Evolutionary conservation across 2,329 filamentous ascomycete species (phyloP), one percentile per base, ranked within the genome.

Genomic region (Neopestalotiopsis rosae): DNA sequence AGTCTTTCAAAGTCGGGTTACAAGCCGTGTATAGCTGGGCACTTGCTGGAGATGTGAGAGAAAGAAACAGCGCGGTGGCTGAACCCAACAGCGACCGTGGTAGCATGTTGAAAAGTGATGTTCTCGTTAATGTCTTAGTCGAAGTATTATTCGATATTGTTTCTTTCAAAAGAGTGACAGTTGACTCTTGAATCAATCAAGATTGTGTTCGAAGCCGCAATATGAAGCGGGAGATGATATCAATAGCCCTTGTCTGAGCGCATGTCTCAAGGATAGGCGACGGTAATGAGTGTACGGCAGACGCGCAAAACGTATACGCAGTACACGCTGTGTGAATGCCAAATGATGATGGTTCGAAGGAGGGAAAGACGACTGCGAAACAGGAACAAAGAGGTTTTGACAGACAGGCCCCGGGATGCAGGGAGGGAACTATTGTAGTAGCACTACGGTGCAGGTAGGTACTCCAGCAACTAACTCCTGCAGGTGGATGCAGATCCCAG

Each of bases 1-100:
- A 97, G 72, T 86, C 89, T 70, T 83, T 81, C 72, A 94, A 87
- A 75, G 91, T 85, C 5, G 95, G 95, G 77, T 97, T 91, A 84
- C 95, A 98, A 57, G 86, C 79, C 7, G 93, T 94, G 68, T 81
- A 89, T 40, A 94, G 94, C 80, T 98, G 95, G 63, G 92, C 94
- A 49, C 85, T 73, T 62, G 85, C 83, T 58, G 87, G 79, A 67
- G 87, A 76, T 10, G 84, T 67, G 68, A 87, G 74, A 66, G 82
- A 75, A 61, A 76, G 81, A 71, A 85, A 73, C 76, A 84, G 81
- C 78, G 78, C 79, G 61, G 79, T 58, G 69, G 81, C 81, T 63
- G 81, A 74, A 64, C 74, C 56, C n/a, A 70, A 65, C 49, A 70
- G 7, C 4, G 70, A 72, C 24, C 38, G 68, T 30, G 70, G 49